Conservation (phyloP, 139 green algal species). For the Microglena sp. region DNA sequence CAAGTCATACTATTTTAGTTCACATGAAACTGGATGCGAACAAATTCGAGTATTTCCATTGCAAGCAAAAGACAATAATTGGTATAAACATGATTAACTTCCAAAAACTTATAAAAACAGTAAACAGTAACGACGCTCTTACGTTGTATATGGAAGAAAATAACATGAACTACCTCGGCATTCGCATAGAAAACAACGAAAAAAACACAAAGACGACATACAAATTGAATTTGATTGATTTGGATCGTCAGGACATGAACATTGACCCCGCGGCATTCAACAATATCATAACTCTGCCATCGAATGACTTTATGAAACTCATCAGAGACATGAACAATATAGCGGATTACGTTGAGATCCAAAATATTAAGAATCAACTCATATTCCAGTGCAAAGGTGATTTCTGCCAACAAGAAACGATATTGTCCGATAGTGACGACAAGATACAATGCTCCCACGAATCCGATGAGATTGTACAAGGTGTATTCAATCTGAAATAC, state of each 20-base stretch:
- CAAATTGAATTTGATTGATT: constrained; percentile 14
- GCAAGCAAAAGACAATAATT: background rate
- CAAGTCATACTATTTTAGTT: constrained; percentile 9
- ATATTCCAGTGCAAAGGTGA: constrained; percentile 17
- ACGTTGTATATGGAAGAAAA: constrained; percentile 13
- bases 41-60: constrained; percentile 20
- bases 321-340: constrained; percentile 18
- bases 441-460: no score
- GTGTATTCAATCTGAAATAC: constrained; percentile 16
- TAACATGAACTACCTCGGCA: constrained; percentile 14
- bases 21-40: constrained; percentile 14
- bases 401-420: constrained; percentile 16
- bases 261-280: constrained; percentile 10
- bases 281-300: constrained; percentile 10
- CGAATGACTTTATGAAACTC: constrained; percentile 18
- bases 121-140: constrained; percentile 11
- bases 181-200: constrained; percentile 14
- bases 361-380: constrained; percentile 7
- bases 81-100: constrained; percentile 28
- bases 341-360: constrained; percentile 14
- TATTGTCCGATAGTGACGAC: constrained; percentile 6
- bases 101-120: constrained; percentile 21
- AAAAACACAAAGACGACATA: constrained; percentile 13
- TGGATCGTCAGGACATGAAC: constrained; percentile 8
- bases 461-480: constrained; percentile 23